These are phyloP conservation scores for Puccinia novopanici DNA, from an alignment of 1,284 basidiomycete genomes.

Conservation along the genomic window DNA sequence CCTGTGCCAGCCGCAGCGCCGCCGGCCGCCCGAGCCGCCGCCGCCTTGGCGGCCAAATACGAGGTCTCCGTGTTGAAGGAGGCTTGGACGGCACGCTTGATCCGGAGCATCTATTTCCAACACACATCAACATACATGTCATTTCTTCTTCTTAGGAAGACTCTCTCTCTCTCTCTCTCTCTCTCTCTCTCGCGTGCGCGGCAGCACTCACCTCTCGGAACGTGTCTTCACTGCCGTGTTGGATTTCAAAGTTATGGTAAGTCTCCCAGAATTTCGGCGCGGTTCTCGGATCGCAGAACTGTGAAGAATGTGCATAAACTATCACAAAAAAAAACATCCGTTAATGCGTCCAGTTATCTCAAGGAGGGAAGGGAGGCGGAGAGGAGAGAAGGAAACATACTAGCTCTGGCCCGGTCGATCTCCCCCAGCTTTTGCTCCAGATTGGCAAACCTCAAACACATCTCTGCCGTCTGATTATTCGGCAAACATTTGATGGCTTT, in stretches of 20 bases:
- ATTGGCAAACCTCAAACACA: conserved; percentile 92
- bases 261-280: conserved; percentile 44
- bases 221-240: conserved; percentile 32
- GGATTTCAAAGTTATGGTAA: conserved; percentile 37
- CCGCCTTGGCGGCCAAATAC: conserved; percentile 59
- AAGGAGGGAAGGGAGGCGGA: background rate
- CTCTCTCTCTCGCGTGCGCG: too few relatives aligned
- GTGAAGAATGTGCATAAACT: conserved; percentile 91
- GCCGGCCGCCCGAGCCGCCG: conserved; percentile 64
- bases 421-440: conserved; percentile 98
- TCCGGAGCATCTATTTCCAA: conserved; percentile 66
- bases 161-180: too few relatives aligned
- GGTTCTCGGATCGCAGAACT: conserved; percentile 94
- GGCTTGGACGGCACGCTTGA: conserved; percentile 96
- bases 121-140: conserved; percentile 47
- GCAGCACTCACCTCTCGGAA: conserved; percentile 27
- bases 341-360: background rate
- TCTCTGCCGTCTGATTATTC: conserved; percentile 90
- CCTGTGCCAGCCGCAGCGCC: conserved; percentile 60
- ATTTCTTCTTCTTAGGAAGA: background rate
- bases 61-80: conserved; percentile 92
- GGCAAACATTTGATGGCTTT: conserved; percentile 90
- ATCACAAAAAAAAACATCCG: background rate
- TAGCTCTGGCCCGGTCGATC: conserved; percentile 92
- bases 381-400: conserved; percentile 1